These are phyloP conservation scores for Arctium minus DNA, from an alignment of 129 eudicot genomes.

Conservation along the genomic window DNA sequence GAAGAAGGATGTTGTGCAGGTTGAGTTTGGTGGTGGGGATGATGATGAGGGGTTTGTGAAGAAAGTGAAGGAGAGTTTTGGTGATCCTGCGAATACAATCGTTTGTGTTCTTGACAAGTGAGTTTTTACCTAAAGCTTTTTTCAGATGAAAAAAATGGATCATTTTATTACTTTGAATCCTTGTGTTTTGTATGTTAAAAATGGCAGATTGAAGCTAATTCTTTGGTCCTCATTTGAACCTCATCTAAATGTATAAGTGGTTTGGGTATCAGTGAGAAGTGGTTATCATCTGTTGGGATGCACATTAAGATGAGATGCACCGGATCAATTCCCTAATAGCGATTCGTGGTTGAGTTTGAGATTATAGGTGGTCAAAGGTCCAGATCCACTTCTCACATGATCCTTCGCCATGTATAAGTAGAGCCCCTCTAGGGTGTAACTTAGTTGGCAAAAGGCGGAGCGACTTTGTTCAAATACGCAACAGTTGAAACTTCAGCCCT, in stretches of 20 bases:
- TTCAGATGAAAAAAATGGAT: background rate
- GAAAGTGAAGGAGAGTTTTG: slow-evolving; percentile 42
- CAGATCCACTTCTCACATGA: too few relatives aligned
- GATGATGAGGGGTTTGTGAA: slow-evolving; percentile 72
- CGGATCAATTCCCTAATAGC: too few relatives aligned
- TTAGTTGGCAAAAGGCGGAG: too few relatives aligned
- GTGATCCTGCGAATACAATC: slow-evolving; percentile 53
- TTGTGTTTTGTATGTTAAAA: slow-evolving; percentile 7
- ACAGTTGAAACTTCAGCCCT: too few relatives aligned
- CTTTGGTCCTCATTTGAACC: background rate
- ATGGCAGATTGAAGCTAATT: background rate
- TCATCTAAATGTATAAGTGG: background rate
- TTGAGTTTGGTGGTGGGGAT: slow-evolving; percentile 52
- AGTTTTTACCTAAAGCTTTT: slow-evolving; percentile 16
- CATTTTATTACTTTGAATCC: background rate
- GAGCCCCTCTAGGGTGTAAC: too few relatives aligned
- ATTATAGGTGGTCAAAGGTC: too few relatives aligned
- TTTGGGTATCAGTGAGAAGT: too few relatives aligned
- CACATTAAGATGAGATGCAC: too few relatives aligned
- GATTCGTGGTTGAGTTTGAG: too few relatives aligned
- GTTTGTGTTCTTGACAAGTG: slow-evolving; percentile 88
- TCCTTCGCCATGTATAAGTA: too few relatives aligned
- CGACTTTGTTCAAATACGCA: too few relatives aligned
- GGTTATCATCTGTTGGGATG: too few relatives aligned
- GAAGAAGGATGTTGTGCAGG: slow-evolving; percentile 56